Conservation (phyloP, 495 filamentous ascomycete species). For the Bombardia bombarda region DNA sequence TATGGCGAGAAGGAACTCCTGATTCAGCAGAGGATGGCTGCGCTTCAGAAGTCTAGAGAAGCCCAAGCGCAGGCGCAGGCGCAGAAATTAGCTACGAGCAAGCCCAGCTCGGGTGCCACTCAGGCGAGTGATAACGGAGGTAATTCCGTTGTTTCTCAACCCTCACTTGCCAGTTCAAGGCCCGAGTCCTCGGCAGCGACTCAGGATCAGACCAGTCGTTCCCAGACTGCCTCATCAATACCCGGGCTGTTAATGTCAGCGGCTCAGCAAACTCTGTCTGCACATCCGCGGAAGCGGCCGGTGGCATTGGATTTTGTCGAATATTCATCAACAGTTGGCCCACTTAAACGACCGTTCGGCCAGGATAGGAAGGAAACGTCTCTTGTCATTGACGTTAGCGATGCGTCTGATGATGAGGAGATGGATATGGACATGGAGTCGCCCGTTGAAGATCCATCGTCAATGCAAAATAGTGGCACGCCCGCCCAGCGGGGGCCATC, state of each 20-base stretch:
- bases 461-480: conserved; percentile 11
- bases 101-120: neutral
- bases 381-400: conserved; percentile 73
- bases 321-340: conserved; percentile 34
- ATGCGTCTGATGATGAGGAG: conserved; percentile 35
- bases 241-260: conserved; percentile 7
- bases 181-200: neutral
- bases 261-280: neutral
- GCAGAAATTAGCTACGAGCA: conserved; percentile 7
- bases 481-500: conserved; percentile 22
- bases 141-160: neutral
- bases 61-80: conserved; percentile 17
- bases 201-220: neutral
- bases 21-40: conserved; percentile 39
- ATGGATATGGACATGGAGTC: conserved; percentile 45
- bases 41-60: conserved; percentile 33
- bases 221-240: conserved; percentile 2
- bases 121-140: neutral
- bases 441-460: conserved; percentile 28
- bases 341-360: conserved; percentile 58
- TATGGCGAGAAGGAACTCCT: conserved; percentile 37
- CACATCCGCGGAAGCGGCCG: conserved; percentile 60
- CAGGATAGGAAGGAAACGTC: conserved; percentile 39
- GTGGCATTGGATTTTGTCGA: conserved; percentile 75
- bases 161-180: conserved; percentile 1